phyloP scores from a whole-genome alignment of 306 rosid species.

The Acmispon strigosus region DNA sequence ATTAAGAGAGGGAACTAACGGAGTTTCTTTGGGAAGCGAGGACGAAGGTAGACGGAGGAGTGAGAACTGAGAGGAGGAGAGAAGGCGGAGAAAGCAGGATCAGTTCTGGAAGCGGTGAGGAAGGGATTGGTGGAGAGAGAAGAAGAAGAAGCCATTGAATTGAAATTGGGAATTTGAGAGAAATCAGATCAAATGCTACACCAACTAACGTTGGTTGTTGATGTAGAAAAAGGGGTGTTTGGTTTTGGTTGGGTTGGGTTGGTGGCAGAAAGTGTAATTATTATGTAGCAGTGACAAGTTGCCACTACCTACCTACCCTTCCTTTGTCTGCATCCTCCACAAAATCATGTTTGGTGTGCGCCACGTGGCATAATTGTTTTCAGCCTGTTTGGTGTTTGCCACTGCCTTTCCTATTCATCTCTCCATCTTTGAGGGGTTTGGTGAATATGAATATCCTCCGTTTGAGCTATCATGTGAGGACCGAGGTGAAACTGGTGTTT shows the following conservation, averaged over 20 bases:
- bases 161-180: not conserved
- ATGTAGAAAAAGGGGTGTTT: too few species aligned
- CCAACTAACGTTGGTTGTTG: slow-evolving; percentile 17
- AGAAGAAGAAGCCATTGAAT: slow-evolving; percentile 77
- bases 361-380: not conserved
- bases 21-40: slow-evolving; percentile 45
- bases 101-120: slow-evolving; percentile 40
- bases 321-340: not conserved
- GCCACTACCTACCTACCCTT: slow-evolving; percentile 7
- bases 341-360: not conserved
- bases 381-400: not conserved
- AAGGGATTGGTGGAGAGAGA: slow-evolving; percentile 66
- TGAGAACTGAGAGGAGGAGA: slow-evolving; percentile 37
- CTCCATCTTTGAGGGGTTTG: too few species aligned
- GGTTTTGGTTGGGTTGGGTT: slow-evolving; percentile 14
- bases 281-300: not conserved
- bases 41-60: slow-evolving; percentile 46
- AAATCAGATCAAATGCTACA: not conserved
- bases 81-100: slow-evolving; percentile 33
- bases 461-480: too few species aligned
- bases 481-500: too few species aligned
- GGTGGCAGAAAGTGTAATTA: slow-evolving; percentile 13
- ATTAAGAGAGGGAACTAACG: slow-evolving; percentile 47
- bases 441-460: too few species aligned
- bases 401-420: too few species aligned